phyloP scores from a whole-genome alignment of 345 rosid genomes.

The Balakata baccata region DNA sequence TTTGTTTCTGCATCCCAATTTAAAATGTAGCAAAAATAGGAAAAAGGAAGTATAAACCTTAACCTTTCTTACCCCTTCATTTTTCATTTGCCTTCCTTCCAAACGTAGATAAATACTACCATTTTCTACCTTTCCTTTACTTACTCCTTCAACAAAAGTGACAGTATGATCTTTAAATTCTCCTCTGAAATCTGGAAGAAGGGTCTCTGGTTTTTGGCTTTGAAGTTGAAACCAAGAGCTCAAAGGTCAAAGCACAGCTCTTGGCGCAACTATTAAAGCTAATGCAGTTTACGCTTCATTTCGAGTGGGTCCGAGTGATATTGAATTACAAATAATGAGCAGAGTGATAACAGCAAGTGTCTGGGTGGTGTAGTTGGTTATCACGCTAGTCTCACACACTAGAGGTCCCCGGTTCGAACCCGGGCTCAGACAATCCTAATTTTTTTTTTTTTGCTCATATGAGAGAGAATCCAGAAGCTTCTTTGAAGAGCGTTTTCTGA shows the following conservation, averaged over 20 bases:
- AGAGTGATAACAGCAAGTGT: too few relatives aligned
- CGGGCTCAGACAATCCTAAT: conserved; percentile 31
- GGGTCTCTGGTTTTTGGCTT: neutral
- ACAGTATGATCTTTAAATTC: neutral
- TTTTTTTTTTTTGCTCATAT: neutral
- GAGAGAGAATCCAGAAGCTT: neutral
- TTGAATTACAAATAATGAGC: too few relatives aligned
- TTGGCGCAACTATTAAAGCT: neutral
- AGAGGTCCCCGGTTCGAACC: conserved; percentile 74
- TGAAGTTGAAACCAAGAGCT: neutral
- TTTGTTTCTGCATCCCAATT: too few relatives aligned
- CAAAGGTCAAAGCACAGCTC: neutral
- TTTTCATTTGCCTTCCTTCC: too few relatives aligned
- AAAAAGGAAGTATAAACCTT: too few relatives aligned
- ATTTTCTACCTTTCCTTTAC: too few relatives aligned
- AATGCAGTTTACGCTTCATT: neutral
- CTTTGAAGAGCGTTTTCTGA: neutral
- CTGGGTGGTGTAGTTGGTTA: conserved; percentile 75
- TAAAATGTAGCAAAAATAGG: too few relatives aligned
- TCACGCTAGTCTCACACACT: conserved; percentile 80
- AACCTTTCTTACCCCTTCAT: too few relatives aligned
- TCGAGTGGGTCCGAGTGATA: too few relatives aligned
- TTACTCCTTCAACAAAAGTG: too few relatives aligned
- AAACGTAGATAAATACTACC: too few relatives aligned
- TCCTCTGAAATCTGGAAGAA: neutral